Evolutionary conservation across 352 stramenopile species (phyloP).

Genomic region (Pythium rhizo-oryzae): DNA sequence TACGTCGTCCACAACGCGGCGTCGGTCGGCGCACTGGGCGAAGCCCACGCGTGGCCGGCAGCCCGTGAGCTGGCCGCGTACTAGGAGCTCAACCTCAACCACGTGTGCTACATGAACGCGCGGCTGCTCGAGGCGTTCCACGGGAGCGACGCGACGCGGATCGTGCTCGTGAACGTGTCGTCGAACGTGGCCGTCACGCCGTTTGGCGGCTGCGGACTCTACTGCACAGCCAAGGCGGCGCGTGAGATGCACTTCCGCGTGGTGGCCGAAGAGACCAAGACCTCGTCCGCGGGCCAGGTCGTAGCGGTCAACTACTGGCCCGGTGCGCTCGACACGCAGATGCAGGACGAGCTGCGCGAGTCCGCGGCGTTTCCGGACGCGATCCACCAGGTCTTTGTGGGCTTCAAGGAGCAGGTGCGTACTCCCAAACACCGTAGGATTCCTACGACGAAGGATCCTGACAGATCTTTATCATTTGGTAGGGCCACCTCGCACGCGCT

Average conservation of each 20-base stretch:
- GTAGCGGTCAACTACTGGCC: constrained; percentile 85
- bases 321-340: constrained; percentile 86
- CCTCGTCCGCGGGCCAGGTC: constrained; percentile 23
- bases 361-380: constrained; percentile 18
- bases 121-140: constrained; percentile 10
- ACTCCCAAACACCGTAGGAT: too few species aligned
- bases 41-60: constrained; percentile 11
- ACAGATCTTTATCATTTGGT: not conserved
- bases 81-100: constrained; percentile 23
- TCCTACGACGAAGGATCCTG: too few species aligned
- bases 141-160: not conserved
- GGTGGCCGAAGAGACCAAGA: constrained; percentile 47
- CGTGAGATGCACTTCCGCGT: constrained; percentile 88
- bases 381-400: constrained; percentile 9
- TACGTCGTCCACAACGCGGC: constrained; percentile 26
- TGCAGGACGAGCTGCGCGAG: constrained; percentile 69
- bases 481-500: constrained; percentile 11
- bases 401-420: constrained; percentile 20
- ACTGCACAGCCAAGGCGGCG: constrained; percentile 85
- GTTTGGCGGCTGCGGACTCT: constrained; percentile 38
- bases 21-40: constrained; percentile 11
- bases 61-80: constrained; percentile 1
- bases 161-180: constrained; percentile 20
- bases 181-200: constrained; percentile 6
- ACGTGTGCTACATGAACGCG: constrained; percentile 20